Conservation (phyloP, 352 stramenopile species). For the Globisporangium splendens region DNA sequence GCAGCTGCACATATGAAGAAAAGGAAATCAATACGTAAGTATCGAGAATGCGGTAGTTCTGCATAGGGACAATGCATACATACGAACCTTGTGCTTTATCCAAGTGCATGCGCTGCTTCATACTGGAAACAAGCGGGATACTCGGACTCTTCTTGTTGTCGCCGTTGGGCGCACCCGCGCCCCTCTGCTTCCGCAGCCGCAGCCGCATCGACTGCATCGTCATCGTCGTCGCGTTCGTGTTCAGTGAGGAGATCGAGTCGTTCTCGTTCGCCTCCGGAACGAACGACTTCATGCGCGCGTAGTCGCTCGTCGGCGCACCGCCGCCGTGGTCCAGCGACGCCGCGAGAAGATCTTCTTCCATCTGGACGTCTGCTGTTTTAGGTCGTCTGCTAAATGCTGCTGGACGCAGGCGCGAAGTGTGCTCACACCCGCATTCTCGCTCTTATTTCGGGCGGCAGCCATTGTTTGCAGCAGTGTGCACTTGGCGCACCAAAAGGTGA, state of each 20-base stretch:
- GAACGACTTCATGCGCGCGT: not conserved
- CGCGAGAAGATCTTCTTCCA: not conserved
- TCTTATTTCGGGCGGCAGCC: too few relatives aligned
- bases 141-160: not conserved
- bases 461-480: too few relatives aligned
- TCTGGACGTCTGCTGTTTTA: not conserved
- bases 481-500: too few relatives aligned
- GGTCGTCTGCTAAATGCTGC: too few relatives aligned
- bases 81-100: constrained; percentile 25
- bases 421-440: too few relatives aligned
- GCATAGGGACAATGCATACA: too few relatives aligned
- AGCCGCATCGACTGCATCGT: constrained; percentile 17
- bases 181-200: constrained; percentile 6
- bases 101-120: constrained; percentile 36
- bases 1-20: constrained; percentile 13
- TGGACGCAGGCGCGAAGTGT: too few relatives aligned
- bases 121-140: constrained; percentile 16
- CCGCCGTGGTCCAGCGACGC: not conserved
- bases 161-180: not conserved
- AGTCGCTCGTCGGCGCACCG: constrained; percentile 13
- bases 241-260: not conserved
- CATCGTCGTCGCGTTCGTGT: constrained; percentile 10
- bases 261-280: not conserved
- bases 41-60: not conserved
- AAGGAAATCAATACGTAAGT: not conserved